Conservation (phyloP, 208 protist genomes). For the Wallacemonas sp. region DNA sequence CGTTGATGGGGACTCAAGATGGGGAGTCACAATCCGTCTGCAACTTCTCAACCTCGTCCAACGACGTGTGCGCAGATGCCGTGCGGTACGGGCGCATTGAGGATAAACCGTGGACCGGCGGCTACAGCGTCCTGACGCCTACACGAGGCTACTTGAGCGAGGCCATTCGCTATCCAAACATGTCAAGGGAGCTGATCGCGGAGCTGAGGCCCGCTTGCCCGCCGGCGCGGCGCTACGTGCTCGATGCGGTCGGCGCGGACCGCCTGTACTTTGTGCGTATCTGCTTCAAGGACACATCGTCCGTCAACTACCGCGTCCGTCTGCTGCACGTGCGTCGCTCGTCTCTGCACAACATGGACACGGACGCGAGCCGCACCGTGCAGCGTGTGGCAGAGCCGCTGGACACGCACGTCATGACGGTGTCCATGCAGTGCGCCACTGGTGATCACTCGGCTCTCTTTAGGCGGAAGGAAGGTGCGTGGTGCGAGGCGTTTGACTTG, state of each 20-base stretch:
- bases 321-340: conserved; percentile 32
- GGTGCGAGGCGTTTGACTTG: conserved; percentile 7
- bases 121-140: conserved; percentile 6
- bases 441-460: conserved; percentile 15
- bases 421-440: conserved; percentile 21
- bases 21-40: background rate
- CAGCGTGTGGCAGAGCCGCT: conserved; percentile 18
- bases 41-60: conserved; percentile 14
- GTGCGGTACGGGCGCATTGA: background rate
- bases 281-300: conserved; percentile 43
- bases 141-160: conserved; percentile 2
- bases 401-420: conserved; percentile 41
- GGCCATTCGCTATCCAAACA: background rate
- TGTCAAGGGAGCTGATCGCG: background rate
- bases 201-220: conserved; percentile 1
- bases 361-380: background rate
- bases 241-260: conserved; percentile 20
- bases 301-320: conserved; percentile 40
- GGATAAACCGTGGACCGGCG: background rate
- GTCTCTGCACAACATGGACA: background rate
- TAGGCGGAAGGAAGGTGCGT: conserved; percentile 22
- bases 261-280: conserved; percentile 38
- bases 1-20: background rate
- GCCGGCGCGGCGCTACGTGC: conserved; percentile 34
- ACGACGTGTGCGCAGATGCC: background rate